Conservation (phyloP, 2,329 filamentous ascomycete genomes). For the Nigrospora sphaerica region DNA sequence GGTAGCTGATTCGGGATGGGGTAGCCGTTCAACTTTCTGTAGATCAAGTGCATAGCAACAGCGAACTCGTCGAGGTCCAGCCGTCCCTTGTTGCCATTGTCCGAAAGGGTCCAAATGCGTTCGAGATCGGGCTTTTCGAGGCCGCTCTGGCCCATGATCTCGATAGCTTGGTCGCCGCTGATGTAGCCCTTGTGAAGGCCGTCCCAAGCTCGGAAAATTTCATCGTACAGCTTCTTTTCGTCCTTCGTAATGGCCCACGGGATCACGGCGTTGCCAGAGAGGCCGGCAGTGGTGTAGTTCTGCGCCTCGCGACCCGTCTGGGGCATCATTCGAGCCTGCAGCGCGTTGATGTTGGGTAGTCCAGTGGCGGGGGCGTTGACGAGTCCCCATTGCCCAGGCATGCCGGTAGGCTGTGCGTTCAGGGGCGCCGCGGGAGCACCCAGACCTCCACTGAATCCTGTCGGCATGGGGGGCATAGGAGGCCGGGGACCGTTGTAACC, state of each 20-base stretch:
- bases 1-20: constrained; percentile 82
- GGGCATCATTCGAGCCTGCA: constrained; percentile 95
- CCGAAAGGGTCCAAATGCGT: constrained; percentile 88
- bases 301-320: constrained; percentile 84
- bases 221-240: constrained; percentile 94
- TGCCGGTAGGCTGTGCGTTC: constrained; percentile 89
- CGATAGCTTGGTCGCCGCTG: constrained; percentile 84
- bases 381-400: constrained; percentile 94
- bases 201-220: constrained; percentile 94
- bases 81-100: constrained; percentile 88
- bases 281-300: constrained; percentile 73
- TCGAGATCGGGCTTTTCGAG: constrained; percentile 86
- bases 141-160: constrained; percentile 95
- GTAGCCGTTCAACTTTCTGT: constrained; percentile 93
- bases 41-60: constrained; percentile 98
- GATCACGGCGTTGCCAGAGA: constrained; percentile 90
- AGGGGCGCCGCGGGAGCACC: constrained; percentile 51
- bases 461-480: constrained; percentile 76
- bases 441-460: constrained; percentile 61
- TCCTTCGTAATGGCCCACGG: constrained; percentile 99
- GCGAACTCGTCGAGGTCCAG: constrained; percentile 96
- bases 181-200: constrained; percentile 90
- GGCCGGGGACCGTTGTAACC: constrained; percentile 76
- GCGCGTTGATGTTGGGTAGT: constrained; percentile 85
- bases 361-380: constrained; percentile 89